These are phyloP conservation scores for Colletotrichum destructivum DNA, from an alignment of 2,329 filamentous ascomycete species.

Conservation along the genomic window DNA sequence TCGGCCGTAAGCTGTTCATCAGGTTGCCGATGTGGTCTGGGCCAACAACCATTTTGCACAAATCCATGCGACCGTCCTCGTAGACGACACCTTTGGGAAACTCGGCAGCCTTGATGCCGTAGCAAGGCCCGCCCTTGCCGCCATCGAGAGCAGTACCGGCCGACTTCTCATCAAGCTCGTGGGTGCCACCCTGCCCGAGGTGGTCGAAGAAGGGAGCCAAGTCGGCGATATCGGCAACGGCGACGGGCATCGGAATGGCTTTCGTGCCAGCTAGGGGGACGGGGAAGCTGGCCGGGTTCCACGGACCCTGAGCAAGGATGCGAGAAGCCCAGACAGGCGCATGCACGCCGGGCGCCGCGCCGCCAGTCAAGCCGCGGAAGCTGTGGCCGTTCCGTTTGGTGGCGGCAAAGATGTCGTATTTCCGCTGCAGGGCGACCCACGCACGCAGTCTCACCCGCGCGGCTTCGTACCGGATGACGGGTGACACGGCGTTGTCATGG, in stretches of 20 bases:
- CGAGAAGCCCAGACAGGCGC: slow-evolving; percentile 52
- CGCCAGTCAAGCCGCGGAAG: slow-evolving; percentile 48
- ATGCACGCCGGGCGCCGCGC: slow-evolving; percentile 51
- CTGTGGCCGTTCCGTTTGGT: slow-evolving; percentile 52
- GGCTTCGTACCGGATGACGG: slow-evolving; percentile 55
- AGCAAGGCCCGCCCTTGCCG: slow-evolving; percentile 56
- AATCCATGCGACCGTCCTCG: slow-evolving; percentile 67
- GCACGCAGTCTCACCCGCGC: slow-evolving; percentile 55
- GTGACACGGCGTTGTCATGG: slow-evolving; percentile 53
- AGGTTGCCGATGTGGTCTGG: slow-evolving; percentile 65
- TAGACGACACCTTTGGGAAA: slow-evolving; percentile 61
- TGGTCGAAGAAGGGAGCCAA: slow-evolving; percentile 54
- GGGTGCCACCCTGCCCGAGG: slow-evolving; percentile 51
- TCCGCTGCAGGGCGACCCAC: slow-evolving; percentile 54
- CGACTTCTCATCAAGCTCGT: slow-evolving; percentile 45
- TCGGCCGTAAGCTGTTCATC: slow-evolving; percentile 63
- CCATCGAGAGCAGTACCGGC: slow-evolving; percentile 50
- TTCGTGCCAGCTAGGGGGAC: slow-evolving; percentile 51
- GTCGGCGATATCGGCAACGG: slow-evolving; percentile 50
- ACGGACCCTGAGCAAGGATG: slow-evolving; percentile 53
- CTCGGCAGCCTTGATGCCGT: slow-evolving; percentile 53
- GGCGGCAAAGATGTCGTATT: slow-evolving; percentile 52
- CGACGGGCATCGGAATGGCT: slow-evolving; percentile 54
- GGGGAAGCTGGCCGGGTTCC: slow-evolving; percentile 50
- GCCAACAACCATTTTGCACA: slow-evolving; percentile 70